Base-by-base conservation (phyloP, 257 asterid genomes). In the Solanum tacnaense region DNA sequence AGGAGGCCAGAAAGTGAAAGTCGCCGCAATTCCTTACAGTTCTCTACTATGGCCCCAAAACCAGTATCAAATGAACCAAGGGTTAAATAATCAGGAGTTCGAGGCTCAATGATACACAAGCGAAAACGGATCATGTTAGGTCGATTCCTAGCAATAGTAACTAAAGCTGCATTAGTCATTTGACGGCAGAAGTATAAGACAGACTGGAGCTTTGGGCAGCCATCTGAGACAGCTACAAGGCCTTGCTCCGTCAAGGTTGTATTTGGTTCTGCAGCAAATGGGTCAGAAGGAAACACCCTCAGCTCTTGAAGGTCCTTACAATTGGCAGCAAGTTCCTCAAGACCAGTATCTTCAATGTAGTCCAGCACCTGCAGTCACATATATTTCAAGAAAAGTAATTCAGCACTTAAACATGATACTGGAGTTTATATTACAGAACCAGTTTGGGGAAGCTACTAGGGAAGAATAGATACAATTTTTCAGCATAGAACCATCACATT, bases 261-360 rank as follows among this genome's bases (percentile, higher is more conserved):
- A 38, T 97, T 93, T n/a, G 95, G 94, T 70, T 95, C 99, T 25
- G 92, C 96, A 72, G 92, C 98, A 72, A 87, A 96, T 15, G 98
- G 99, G 39, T 96, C 98, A 1, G 99, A 97, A 34, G 98, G 99
- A 84, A 97, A 97, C n/a, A 97, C 99, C 82, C 99, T 89, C 58
- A 97, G 95, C 81, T 96, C 99, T 52, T 92, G 96, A 84, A 97
- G 92, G 90, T 93, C 95, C 92, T 96, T 97, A 92, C 99, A 97
- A 65, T 96, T 91, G 49, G 94, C 84, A 5, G 98, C 95, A 72
- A 97, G 89, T 58, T 92, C 92, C 86, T 96, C 98, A 9, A 97
- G 96, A 72, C 99, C 99, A 78, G 85, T 46, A 90, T 97, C 99
- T 91, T 97, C 99, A 25, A 97, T 96, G 92, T 93, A 92, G 90